Evolutionary conservation across 768 basidiomycete genomes (phyloP).

Genomic region (Boletus rufocinnamomeus): DNA sequence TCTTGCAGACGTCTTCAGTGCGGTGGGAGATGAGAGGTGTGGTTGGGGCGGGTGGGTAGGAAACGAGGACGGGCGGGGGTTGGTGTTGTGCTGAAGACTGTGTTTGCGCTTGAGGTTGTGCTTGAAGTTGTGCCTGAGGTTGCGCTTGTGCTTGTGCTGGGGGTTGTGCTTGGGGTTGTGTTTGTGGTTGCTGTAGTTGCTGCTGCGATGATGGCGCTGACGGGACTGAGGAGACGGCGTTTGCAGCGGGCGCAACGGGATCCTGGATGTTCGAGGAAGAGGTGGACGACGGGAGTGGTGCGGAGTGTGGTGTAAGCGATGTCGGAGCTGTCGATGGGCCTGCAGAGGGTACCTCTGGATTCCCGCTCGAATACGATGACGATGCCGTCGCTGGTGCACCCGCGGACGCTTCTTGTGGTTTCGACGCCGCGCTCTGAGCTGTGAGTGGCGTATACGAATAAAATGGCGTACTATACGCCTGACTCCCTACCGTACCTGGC

Average conservation of each 20-base stretch:
- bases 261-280: constrained; percentile 5
- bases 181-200: constrained; percentile 1
- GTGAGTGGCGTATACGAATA: constrained; percentile 25
- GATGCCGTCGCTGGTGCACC: neutral
- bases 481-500: constrained; percentile 15
- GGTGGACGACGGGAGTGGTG: neutral
- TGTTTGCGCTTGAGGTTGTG: neutral
- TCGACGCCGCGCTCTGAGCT: constrained; percentile 13
- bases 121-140: neutral
- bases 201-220: constrained; percentile 1
- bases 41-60: constrained; percentile 15
- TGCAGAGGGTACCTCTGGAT: neutral
- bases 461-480: constrained; percentile 28
- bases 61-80: constrained; percentile 4
- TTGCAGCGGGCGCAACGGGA: neutral
- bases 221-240: neutral
- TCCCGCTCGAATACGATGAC: neutral
- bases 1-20: constrained; percentile 58
- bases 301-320: neutral
- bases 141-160: constrained; percentile 31
- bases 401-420: constrained; percentile 4
- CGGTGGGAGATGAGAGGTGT: constrained; percentile 31
- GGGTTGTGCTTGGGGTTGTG: neutral
- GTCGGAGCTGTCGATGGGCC: neutral
- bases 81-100: neutral